Evolutionary conservation across 148 eudicot species (phyloP), one percentile per base, ranked within the genome.

Genomic region (Nepenthes mirabilis): DNA sequence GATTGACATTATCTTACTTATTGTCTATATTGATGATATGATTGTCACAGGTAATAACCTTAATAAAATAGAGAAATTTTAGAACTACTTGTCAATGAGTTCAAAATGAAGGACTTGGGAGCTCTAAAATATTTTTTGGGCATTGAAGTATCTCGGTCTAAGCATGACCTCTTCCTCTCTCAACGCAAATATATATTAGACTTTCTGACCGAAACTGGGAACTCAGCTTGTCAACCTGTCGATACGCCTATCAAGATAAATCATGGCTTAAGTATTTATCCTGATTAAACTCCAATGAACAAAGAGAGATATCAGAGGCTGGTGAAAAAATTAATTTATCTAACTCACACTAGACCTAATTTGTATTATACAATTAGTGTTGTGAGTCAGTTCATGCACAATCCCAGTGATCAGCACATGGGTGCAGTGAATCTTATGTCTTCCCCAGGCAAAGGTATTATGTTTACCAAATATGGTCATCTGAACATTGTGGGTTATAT

Each of bases 61-160:
- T 4, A 11, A 37, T 9, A 43, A 36, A 36, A 57, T 57, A 9
- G 6, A 9, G 13, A 12, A 9, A 1, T 57, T 57, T 6, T 0
- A 57, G n/a, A 13, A 3, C 6, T 2, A 11, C 35, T 9, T 37
- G n/a, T 2, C 6, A 2, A 13, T 7, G 60, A 57, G 45, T 57
- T 57, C n/a, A 14, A 57, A 32, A 57, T 57, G 23, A 57, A 57
- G 13, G 60, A 57, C 23, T 43, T n/a, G 60, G 33, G 2, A 5
- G 13, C 8, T 2, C 7, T 34, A 5, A 34, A 36, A 8, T 55
- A 23, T 33, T 34, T 55, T 23, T 1, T 23, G 2, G 34, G 58
- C 6, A 23, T 23, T 55, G 35, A 9, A 33, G 2, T 55, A 5
- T 14, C 6, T 3, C 2, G 11, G 14, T 55, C 36, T 2, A 5